Conservation (phyloP, 805 yeast species). For the Yarrowia sp. region DNA sequence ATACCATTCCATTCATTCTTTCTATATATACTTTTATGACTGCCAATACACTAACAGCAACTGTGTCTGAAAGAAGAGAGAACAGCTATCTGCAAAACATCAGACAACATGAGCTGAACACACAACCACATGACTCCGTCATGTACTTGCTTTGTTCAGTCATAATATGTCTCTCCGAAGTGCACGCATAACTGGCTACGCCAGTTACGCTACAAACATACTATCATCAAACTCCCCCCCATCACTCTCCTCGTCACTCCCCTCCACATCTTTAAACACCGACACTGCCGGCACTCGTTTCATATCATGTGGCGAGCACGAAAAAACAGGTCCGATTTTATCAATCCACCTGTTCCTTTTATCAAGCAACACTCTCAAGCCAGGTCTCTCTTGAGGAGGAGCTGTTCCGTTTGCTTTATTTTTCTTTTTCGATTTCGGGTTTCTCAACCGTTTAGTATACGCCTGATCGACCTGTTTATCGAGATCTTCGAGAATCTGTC, state of each 20-base stretch:
- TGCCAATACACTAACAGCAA: no score
- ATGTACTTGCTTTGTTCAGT: no score
- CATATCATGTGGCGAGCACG: constrained; percentile 61
- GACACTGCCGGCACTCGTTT: constrained; percentile 67
- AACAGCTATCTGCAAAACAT: no score
- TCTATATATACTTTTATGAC: no score
- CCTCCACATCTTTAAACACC: constrained; percentile 51
- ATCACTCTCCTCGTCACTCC: constrained; percentile 45
- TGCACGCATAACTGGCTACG: no score
- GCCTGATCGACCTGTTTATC: constrained; percentile 97
- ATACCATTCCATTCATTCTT: no score
- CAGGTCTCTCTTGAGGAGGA: constrained; percentile 45
- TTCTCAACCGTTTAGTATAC: constrained; percentile 76
- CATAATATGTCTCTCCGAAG: no score
- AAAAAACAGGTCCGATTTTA: constrained; percentile 84
- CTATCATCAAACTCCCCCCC: constrained; percentile 37
- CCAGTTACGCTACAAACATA: neutral
- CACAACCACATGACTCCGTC: no score
- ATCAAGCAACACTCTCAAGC: constrained; percentile 74
- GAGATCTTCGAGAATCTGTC: constrained; percentile 83
- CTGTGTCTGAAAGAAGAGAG: no score
- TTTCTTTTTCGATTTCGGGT: constrained; percentile 65
- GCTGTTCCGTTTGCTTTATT: constrained; percentile 35
- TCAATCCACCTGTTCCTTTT: constrained; percentile 86
- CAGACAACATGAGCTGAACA: no score